phyloP scores from a whole-genome alignment of 805 yeast genomes.

The Yueomyces sinensis region DNA sequence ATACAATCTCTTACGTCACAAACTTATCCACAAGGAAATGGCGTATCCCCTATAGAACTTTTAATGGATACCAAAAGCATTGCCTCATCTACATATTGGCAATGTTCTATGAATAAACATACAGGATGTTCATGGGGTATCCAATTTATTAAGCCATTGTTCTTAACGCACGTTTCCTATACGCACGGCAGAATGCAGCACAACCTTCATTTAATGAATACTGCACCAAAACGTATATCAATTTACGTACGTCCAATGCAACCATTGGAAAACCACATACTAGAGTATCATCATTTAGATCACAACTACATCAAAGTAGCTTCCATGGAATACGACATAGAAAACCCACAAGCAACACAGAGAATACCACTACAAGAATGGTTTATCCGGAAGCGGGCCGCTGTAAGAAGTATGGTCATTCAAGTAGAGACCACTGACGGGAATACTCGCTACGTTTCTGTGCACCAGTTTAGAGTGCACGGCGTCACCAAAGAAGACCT shows the following conservation, averaged over 20 bases:
- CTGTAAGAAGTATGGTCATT: conserved; percentile 22
- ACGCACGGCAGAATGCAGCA: conserved; percentile 26
- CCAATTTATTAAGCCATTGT: conserved; percentile 27
- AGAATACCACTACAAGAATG: conserved; percentile 19
- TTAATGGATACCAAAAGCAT: conserved; percentile 10
- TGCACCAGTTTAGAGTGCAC: conserved; percentile 28
- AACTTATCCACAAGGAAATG: conserved; percentile 19
- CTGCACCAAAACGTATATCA: conserved; percentile 27
- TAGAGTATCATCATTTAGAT: conserved; percentile 3
- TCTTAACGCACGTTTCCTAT: conserved; percentile 25
- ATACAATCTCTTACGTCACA: conserved; percentile 25
- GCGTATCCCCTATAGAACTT: conserved; percentile 16
- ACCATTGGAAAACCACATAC: not conserved
- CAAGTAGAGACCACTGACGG: conserved; percentile 25
- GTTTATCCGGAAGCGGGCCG: conserved; percentile 19
- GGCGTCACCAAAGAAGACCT: conserved; percentile 29
- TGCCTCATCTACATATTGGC: conserved; percentile 22
- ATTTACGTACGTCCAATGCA: conserved; percentile 18
- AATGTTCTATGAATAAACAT: conserved; percentile 14
- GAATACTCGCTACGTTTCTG: conserved; percentile 24
- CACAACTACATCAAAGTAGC: conserved; percentile 15
- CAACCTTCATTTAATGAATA: conserved; percentile 25
- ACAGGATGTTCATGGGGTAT: conserved; percentile 24
- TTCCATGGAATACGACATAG: conserved; percentile 16
- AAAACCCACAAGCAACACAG: conserved; percentile 16